phyloP scores from a whole-genome alignment of 768 basidiomycete genomes.

The Termitomyces sp. region DNA sequence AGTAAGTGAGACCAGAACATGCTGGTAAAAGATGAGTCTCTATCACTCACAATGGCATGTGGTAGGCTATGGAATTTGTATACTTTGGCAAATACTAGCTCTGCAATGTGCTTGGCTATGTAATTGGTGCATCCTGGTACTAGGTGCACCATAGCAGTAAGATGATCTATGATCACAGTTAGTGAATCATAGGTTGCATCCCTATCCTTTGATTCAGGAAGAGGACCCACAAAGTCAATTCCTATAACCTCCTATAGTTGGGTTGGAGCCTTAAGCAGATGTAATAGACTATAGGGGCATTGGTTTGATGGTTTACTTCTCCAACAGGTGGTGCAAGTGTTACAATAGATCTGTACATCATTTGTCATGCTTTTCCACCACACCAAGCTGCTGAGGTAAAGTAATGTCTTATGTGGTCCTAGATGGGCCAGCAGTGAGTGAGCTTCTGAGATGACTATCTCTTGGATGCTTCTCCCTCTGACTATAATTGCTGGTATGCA shows the following conservation, averaged over 20 bases:
- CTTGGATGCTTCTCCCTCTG: no score
- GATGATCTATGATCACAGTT: not conserved
- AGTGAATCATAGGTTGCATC: not conserved
- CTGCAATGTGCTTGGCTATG: not conserved
- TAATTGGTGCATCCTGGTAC: not conserved
- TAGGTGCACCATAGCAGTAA: not conserved
- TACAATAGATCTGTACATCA: not conserved
- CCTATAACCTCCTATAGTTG: not conserved
- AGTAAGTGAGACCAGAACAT: not conserved
- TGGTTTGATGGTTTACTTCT: not conserved
- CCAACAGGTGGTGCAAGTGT: not conserved
- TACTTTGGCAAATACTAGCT: not conserved
- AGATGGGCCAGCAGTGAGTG: not conserved
- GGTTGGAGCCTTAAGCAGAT: not conserved
- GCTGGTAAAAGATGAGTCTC: not conserved
- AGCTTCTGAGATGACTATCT: not conserved
- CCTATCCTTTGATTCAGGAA: not conserved
- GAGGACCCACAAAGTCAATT: not conserved
- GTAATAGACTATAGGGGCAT: not conserved
- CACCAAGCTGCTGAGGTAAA: not conserved
- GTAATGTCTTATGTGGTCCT: not conserved
- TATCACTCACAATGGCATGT: not conserved
- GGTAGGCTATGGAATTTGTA: not conserved
- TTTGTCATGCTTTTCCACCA: not conserved
- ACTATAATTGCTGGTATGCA: no score